Evolutionary conservation across 2,329 filamentous ascomycete genomes (phyloP).

Genomic region (Phyllosticta paracitricarpa): DNA sequence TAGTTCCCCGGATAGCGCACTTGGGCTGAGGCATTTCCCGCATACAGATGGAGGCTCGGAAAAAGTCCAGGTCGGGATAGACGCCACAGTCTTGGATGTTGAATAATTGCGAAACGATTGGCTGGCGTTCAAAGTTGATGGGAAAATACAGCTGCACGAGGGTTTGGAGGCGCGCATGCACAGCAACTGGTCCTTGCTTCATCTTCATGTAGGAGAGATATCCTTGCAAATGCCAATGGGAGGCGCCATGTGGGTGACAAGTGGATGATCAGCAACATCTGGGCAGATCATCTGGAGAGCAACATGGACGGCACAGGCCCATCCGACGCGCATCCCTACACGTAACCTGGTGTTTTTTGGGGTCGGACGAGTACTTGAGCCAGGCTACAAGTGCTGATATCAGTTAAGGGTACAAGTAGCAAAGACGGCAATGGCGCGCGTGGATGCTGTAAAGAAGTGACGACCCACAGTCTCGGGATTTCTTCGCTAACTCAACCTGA

Average conservation of each 20-base stretch:
- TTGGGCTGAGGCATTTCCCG: neutral
- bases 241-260: neutral
- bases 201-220: slow-evolving; percentile 5
- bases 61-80: slow-evolving; percentile 30
- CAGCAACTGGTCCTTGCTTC: slow-evolving; percentile 24
- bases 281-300: neutral
- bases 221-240: neutral
- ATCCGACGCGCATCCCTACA: neutral
- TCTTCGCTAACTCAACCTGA: neutral
- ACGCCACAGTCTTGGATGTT: neutral
- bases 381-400: neutral
- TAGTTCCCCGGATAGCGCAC: neutral
- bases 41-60: slow-evolving; percentile 35
- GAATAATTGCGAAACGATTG: neutral
- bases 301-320: neutral
- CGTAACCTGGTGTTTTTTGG: neutral
- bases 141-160: slow-evolving; percentile 1
- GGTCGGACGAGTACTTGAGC: neutral
- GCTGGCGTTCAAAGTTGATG: neutral
- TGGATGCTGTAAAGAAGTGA: neutral
- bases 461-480: neutral
- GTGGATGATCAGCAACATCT: neutral
- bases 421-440: neutral
- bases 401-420: neutral
- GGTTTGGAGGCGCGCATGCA: slow-evolving; percentile 11